phyloP scores from a whole-genome alignment of 306 rosid genomes.

The Corylus americana region DNA sequence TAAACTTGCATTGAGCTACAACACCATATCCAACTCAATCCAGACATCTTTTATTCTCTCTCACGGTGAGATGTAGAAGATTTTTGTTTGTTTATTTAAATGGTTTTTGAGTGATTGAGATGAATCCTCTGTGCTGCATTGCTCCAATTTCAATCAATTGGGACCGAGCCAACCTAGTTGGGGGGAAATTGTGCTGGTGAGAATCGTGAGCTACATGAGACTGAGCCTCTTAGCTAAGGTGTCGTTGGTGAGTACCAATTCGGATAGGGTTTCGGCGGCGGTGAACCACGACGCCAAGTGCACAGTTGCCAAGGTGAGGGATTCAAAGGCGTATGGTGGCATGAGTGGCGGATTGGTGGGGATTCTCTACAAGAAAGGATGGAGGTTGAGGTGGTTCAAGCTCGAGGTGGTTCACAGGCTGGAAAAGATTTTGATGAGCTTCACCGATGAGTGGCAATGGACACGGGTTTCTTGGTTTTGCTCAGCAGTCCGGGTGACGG shows the following conservation, averaged over 20 bases:
- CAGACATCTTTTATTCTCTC: too few relatives aligned
- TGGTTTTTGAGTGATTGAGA: slow-evolving; percentile 23
- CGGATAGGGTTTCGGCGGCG: slow-evolving; percentile 42
- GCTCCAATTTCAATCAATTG: slow-evolving; percentile 98
- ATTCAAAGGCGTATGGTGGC: slow-evolving; percentile 58
- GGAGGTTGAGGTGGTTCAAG: slow-evolving; percentile 95
- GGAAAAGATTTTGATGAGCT: slow-evolving; percentile 77
- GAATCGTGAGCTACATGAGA: slow-evolving; percentile 48
- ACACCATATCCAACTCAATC: too few relatives aligned
- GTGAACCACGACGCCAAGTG: slow-evolving; percentile 51
- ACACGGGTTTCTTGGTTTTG: too few relatives aligned
- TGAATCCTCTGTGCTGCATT: slow-evolving; percentile 99
- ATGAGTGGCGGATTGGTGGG: slow-evolving; percentile 71
- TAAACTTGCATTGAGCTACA: too few relatives aligned
- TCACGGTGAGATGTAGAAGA: too few relatives aligned
- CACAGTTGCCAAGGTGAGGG: slow-evolving; percentile 42
- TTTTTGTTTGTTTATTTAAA: not conserved
- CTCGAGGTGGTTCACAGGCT: slow-evolving; percentile 97
- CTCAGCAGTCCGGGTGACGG: too few relatives aligned
- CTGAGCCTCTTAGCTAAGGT: slow-evolving; percentile 62
- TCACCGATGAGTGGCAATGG: too few relatives aligned
- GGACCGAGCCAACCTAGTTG: slow-evolving; percentile 57
- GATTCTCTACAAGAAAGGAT: slow-evolving; percentile 87
- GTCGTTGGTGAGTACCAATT: slow-evolving; percentile 53
- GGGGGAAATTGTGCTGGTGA: slow-evolving; percentile 42